A percentile compares a stretch with the other conserved stretches of the same genome.
Conservation (phyloP, 352 stramenopile species). For the Phytophthora syringae region DNA sequence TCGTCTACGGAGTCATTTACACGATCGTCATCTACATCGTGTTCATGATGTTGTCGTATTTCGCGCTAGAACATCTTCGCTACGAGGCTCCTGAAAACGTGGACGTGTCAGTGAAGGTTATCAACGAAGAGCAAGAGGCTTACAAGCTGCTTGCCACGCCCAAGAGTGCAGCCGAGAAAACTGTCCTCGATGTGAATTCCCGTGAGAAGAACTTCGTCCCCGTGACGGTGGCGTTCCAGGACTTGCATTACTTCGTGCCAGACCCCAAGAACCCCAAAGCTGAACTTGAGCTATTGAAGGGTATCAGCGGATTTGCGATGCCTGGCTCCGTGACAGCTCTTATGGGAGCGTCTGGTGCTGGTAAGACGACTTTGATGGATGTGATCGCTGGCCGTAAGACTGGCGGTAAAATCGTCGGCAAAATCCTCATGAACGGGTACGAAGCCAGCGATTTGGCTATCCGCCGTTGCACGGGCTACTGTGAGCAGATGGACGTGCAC, state of each 20-base stretch:
- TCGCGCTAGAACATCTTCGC: constrained; percentile 18
- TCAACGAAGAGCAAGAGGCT: constrained; percentile 6
- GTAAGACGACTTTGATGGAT: constrained; percentile 13
- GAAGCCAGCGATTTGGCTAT: background rate
- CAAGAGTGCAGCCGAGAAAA: constrained; percentile 14
- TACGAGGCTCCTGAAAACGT: constrained; percentile 29
- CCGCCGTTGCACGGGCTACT: constrained; percentile 52
- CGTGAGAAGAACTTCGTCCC: constrained; percentile 19
- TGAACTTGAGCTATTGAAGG: constrained; percentile 6
- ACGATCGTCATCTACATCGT: constrained; percentile 16
- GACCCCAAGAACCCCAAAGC: constrained; percentile 8
- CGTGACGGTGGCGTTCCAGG: constrained; percentile 18
- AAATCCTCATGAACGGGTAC: too few relatives aligned
- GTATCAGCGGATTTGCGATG: constrained; percentile 5
- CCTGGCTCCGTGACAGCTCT: constrained; percentile 5
- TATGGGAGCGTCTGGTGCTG: constrained; percentile 1
- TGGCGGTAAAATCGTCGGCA: constrained; percentile 1
- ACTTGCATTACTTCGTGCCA: constrained; percentile 15
- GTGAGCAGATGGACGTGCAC: constrained; percentile 91
- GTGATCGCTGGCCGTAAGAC: constrained; percentile 10
- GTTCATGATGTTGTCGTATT: constrained; percentile 43
- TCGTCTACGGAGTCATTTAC: constrained; percentile 11
- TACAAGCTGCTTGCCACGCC: constrained; percentile 17
- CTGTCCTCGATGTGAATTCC: constrained; percentile 17
- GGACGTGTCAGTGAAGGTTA: constrained; percentile 25